Evolutionary conservation across 2,329 filamentous ascomycete genomes (phyloP).

Genomic region (Chaetoscypha palmicola): DNA sequence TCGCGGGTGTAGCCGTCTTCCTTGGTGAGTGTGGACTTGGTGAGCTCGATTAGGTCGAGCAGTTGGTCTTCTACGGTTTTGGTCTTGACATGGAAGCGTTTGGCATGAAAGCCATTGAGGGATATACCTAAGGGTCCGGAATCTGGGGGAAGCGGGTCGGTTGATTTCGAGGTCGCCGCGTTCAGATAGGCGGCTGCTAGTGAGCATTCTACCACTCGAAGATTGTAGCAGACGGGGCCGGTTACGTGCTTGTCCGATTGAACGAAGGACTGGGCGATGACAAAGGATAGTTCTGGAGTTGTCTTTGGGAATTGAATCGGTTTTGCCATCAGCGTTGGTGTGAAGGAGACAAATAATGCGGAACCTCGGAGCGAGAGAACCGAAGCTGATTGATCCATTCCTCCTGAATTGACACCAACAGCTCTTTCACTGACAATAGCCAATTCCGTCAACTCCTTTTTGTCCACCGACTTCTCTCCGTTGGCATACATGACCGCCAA

Average conservation of each 20-base stretch:
- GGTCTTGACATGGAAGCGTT: conserved; percentile 52
- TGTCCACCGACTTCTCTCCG: conserved; percentile 70
- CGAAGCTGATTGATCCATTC: conserved; percentile 96
- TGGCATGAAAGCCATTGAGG: conserved; percentile 79
- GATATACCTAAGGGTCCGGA: conserved; percentile 75
- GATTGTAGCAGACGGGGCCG: conserved; percentile 89
- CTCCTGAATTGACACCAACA: conserved; percentile 94
- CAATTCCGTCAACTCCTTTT: conserved; percentile 85
- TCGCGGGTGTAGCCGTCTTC: conserved; percentile 82
- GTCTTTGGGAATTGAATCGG: conserved; percentile 79
- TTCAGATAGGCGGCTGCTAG: conserved; percentile 69
- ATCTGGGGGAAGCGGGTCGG: conserved; percentile 63
- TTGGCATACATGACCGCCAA: conserved; percentile 84
- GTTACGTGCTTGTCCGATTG: conserved; percentile 92
- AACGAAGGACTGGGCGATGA: conserved; percentile 92
- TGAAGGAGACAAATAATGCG: conserved; percentile 85
- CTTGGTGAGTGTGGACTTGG: conserved; percentile 63
- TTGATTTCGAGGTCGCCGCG: conserved; percentile 48
- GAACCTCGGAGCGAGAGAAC: conserved; percentile 84
- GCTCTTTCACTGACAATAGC: conserved; percentile 91
- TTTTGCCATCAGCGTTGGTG: conserved; percentile 66
- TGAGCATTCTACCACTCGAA: conserved; percentile 91
- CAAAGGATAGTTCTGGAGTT: conserved; percentile 76
- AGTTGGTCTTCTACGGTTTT: conserved; percentile 57
- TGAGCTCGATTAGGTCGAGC: conserved; percentile 61